Percentiles rank a stretch among this genome's conserved stretches.
phyloP scores from a whole-genome alignment of 352 stramenopile genomes.

The Aphanomyces stellatus region DNA sequence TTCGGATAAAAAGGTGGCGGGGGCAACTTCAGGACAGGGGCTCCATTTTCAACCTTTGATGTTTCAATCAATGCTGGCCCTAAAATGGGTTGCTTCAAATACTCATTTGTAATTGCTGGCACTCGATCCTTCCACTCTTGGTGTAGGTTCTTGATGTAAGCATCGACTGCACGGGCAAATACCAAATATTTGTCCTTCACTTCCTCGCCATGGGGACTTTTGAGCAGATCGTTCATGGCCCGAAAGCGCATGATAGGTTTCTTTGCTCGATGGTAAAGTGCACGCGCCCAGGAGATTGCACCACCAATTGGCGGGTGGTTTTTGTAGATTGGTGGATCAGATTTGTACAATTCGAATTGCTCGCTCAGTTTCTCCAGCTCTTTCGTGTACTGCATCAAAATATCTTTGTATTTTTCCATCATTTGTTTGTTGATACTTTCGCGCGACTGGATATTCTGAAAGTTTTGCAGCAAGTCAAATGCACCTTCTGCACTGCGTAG shows the following conservation, averaged over 20 bases:
- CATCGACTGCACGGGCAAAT: slow-evolving; percentile 89
- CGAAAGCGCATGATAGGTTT: slow-evolving; percentile 92
- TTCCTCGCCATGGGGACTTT: slow-evolving; percentile 83
- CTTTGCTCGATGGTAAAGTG: slow-evolving; percentile 87
- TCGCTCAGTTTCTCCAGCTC: slow-evolving; percentile 88
- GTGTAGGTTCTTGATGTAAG: slow-evolving; percentile 90
- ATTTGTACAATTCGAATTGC: slow-evolving; percentile 84
- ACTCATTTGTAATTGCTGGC: slow-evolving; percentile 82
- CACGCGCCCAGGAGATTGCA: slow-evolving; percentile 74
- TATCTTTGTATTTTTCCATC: slow-evolving; percentile 96
- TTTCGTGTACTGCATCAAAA: slow-evolving; percentile 94
- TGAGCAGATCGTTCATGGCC: slow-evolving; percentile 90
- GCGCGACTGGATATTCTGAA: slow-evolving; percentile 93
- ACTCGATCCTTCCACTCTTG: slow-evolving; percentile 89
- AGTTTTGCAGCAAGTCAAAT: slow-evolving; percentile 96
- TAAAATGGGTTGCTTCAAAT: slow-evolving; percentile 91
- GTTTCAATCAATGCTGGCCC: slow-evolving; percentile 68
- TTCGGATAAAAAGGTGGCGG: slow-evolving; percentile 90
- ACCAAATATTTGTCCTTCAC: slow-evolving; percentile 93
- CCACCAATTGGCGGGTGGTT: slow-evolving; percentile 88
- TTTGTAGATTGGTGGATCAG: slow-evolving; percentile 85
- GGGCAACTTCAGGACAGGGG: slow-evolving; percentile 77
- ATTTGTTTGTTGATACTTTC: slow-evolving; percentile 96
- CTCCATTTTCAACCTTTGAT: slow-evolving; percentile 64
- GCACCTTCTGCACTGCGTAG: slow-evolving; percentile 90